Conservation (phyloP, 352 stramenopile species). For the Thalassiosira ordinaria region DNA sequence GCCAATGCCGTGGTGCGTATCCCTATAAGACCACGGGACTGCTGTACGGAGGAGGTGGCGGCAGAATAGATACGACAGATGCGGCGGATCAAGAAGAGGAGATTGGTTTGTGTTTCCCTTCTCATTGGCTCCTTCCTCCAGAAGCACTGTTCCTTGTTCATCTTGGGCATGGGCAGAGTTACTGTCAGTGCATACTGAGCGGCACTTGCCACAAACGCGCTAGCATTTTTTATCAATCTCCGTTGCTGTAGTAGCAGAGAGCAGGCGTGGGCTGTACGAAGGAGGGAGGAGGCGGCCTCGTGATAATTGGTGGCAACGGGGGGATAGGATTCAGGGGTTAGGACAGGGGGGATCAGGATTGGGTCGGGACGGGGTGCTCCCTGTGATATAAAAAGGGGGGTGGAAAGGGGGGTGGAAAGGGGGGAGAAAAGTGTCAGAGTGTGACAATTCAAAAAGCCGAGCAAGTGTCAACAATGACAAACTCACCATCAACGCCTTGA, state of each 20-base stretch:
- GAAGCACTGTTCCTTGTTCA: constrained; percentile 87
- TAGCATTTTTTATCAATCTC: constrained; percentile 89
- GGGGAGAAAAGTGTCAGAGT: too few species aligned
- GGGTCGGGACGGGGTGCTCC: constrained; percentile 84
- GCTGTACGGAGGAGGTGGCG: constrained; percentile 87
- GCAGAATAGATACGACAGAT: constrained; percentile 89
- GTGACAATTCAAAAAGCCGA: too few species aligned
- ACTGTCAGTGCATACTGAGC: constrained; percentile 89
- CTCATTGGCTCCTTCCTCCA: constrained; percentile 88
- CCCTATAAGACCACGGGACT: constrained; percentile 89
- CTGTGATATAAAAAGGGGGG: too few species aligned
- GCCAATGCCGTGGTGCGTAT: constrained; percentile 90
- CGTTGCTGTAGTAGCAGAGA: constrained; percentile 90
- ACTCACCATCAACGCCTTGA: constrained; percentile 79
- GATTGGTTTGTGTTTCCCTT: constrained; percentile 90
- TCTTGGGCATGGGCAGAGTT: constrained; percentile 88
- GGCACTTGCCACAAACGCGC: constrained; percentile 88
- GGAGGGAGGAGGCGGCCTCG: constrained; percentile 87
- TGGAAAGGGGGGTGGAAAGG: too few species aligned
- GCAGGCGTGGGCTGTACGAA: constrained; percentile 88
- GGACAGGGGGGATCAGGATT: constrained; percentile 89
- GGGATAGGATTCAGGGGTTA: constrained; percentile 87
- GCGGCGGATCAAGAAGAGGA: constrained; percentile 88
- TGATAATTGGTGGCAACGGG: constrained; percentile 86
- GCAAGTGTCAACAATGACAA: neutral